Percentiles rank a stretch among this genome's conserved stretches.
Evolutionary conservation across 2,329 filamentous ascomycete species (phyloP).

Genomic region (Trichocomaceae sp.): DNA sequence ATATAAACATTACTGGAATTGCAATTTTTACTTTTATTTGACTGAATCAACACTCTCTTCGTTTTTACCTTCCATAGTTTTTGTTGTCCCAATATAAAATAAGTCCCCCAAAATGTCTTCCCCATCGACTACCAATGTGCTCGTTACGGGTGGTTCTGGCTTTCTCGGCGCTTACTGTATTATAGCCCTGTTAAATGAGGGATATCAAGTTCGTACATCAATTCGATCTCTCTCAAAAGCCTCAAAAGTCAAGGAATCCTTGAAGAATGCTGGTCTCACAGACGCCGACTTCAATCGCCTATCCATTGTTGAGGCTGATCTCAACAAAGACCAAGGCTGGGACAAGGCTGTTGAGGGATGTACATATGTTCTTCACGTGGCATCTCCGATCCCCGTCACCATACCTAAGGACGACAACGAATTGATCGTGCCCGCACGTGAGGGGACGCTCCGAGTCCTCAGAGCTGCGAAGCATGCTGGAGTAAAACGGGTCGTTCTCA

Average conservation of each 20-base stretch:
- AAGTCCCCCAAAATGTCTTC: not conserved
- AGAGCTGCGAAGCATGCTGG: not conserved
- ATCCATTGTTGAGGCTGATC: not conserved
- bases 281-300: not conserved
- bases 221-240: not conserved
- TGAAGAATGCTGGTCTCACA: not conserved
- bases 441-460: not conserved
- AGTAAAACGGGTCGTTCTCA: not conserved
- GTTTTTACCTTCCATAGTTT: too few relatives aligned
- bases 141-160: not conserved
- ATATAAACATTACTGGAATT: too few relatives aligned
- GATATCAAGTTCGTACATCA: not conserved
- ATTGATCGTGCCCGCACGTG: not conserved
- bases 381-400: not conserved
- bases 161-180: constrained; percentile 3
- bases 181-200: not conserved
- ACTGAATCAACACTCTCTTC: too few relatives aligned
- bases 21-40: too few relatives aligned
- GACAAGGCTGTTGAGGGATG: not conserved
- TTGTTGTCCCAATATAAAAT: too few relatives aligned
- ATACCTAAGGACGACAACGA: not conserved
- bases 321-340: not conserved
- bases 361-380: not conserved
- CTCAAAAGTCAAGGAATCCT: not conserved
- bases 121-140: not conserved